Evolutionary conservation across 208 protist species (phyloP), one percentile per base, ranked within the genome.

Genomic region (Polymyxa betae): DNA sequence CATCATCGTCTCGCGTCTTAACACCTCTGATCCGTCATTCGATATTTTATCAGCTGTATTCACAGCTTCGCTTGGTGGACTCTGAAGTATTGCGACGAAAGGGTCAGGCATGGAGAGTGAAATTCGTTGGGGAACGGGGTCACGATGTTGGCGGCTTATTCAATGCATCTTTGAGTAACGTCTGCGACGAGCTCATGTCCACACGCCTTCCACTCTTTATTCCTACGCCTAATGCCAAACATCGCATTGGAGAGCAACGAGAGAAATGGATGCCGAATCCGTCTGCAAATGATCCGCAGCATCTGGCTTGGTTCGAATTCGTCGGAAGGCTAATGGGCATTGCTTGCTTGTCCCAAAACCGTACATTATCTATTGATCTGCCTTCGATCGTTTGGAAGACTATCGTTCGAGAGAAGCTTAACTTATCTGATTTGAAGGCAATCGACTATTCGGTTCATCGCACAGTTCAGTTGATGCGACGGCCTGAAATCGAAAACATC

Each of bases 181-280:
- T 89, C 45, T 89, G 87, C 87, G 87, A 45, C n/a, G 87, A 89
- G 24, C 87, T 89, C 87, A 89, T 89, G 87, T 89, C 87, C 12
- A 35, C 10, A 1, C 87, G 87, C 43, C 40, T 60, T 12, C 87
- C 87, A 1, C 87, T 89, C 32, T 89, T 89, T 46, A 29, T 89
- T 43, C 87, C 87, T 10, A 64, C 87, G 1, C 87, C 87, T 32
- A 89, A 89, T n/a, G 46, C 29, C 45, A 20, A 32, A 29, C 40
- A 89, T 46, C 5, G n/a, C 10, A 60, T 89, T 20, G 87, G 87
- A 29, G 45, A 64, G 1, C 1, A 89, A 29, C 87, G 87, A 29
- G 87, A 89, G 38, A 89, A 89, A 46, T 89, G 87, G 87, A 60
- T 89, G 12, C 87, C 87, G 45, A 45, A n/a, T n/a, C 87, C 87